phyloP scores from a whole-genome alignment of 2,329 filamentous ascomycete genomes.

The Fusarium tuaranense region DNA sequence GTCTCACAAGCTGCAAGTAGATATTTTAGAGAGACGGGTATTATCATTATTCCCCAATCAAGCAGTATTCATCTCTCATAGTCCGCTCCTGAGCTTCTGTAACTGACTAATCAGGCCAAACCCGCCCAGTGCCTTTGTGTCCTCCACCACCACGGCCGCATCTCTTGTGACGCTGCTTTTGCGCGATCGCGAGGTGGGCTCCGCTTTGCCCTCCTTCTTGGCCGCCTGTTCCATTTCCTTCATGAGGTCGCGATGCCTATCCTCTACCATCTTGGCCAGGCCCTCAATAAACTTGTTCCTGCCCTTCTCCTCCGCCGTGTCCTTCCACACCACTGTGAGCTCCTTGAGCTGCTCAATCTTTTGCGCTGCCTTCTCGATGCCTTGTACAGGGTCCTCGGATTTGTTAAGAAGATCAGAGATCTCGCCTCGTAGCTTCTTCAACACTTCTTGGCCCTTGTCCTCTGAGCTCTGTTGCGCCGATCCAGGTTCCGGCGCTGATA shows the following conservation, averaged over 20 bases:
- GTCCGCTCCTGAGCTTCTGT: conserved; percentile 68
- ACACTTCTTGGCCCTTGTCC: conserved; percentile 87
- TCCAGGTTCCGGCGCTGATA: conserved; percentile 84
- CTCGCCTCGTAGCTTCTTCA: conserved; percentile 77
- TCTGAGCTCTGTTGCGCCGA: conserved; percentile 76
- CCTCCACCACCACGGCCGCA: conserved; percentile 48
- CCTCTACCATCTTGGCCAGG: conserved; percentile 85
- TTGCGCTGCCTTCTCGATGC: conserved; percentile 78
- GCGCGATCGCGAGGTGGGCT: conserved; percentile 48
- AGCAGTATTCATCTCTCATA: conserved; percentile 48
- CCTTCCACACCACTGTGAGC: conserved; percentile 87
- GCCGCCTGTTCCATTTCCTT: conserved; percentile 61
- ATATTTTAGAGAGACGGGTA: background rate
- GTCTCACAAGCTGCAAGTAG: background rate
- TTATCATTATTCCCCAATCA: background rate
- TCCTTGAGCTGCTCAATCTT: conserved; percentile 83
- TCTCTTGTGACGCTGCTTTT: conserved; percentile 50
- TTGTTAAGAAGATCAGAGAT: conserved; percentile 74
- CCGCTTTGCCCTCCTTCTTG: conserved; percentile 51
- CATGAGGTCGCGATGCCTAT: conserved; percentile 68
- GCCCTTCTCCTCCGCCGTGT: conserved; percentile 94
- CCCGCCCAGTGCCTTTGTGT: conserved; percentile 60
- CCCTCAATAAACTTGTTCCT: conserved; percentile 84
- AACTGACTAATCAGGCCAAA: conserved; percentile 73
- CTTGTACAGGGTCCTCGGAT: conserved; percentile 69